Evolutionary conservation across 768 basidiomycete species (phyloP), one percentile per base, ranked within the genome.

Genomic region (Rhodotorula babjevae): DNA sequence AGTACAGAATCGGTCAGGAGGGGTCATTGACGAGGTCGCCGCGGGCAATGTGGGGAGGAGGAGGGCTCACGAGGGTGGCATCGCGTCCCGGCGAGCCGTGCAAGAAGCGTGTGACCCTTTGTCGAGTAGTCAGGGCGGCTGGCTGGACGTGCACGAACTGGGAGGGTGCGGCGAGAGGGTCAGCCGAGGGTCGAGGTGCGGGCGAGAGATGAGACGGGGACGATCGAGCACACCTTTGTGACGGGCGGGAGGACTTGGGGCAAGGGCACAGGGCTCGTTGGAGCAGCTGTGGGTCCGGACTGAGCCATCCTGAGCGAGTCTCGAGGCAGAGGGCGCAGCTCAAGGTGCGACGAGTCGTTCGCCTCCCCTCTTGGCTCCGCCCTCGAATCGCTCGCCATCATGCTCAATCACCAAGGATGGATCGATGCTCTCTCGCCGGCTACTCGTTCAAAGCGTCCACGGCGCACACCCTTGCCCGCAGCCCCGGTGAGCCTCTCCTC

Each of bases 141-240:
- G n/a, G 53, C 18, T 25, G 63, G 5, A n/a, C 56, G 25, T 57
- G 56, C 10, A 65, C 65, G 33, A 42, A 56, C 65, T 65, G 65
- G 25, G 42, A 14, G 25, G 11, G 42, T 2, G 19, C 7, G 8
- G 19, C 3, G 15, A 47, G 25, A 16, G 56, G 12, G 33, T 36
- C 9, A 57, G 31, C 31, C 12, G 2, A 6, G 15, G 6, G 18
- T 23, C 21, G 6, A 5, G 6, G 59, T 7, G 23, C 4, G 60
- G 42, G 27, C 21, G 27, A 44, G 58, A 40, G 23, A 25, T 9
- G 14, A 18, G n/a, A n/a, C n/a, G n/a, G n/a, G 29, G 14, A 29
- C 9, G n/a, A 36, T n/a, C 52, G 52, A 18, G 53, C 25, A 40
- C 25, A 59, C 56, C 56, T 36, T 57, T 36, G 56, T 57, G 40